Conservation (phyloP, 2,329 filamentous ascomycete species). For the Xylaria sp. region DNA sequence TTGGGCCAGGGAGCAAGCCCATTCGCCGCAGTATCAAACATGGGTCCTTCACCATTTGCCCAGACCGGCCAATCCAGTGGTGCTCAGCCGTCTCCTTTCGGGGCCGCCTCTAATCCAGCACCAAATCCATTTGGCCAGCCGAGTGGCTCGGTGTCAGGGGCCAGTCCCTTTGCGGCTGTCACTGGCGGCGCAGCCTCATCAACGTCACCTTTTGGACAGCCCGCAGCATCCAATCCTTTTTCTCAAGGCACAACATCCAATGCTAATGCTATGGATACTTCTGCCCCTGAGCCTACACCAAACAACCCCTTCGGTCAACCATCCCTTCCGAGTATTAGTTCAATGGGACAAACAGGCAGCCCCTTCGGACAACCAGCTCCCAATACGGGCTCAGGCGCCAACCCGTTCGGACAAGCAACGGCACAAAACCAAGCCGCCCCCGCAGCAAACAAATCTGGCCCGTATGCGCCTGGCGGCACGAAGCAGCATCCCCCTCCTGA, state of each 20-base stretch:
- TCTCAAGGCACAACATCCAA: conserved; percentile 32
- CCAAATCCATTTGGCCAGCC: conserved; percentile 23
- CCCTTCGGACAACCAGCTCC: conserved; percentile 41
- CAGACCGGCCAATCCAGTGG: conserved; percentile 44
- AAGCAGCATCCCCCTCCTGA: conserved; percentile 52
- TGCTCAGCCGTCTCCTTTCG: conserved; percentile 45
- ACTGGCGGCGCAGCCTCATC: conserved; percentile 33
- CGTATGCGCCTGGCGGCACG: conserved; percentile 52
- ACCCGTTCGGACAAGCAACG: conserved; percentile 37
- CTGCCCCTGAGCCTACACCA: conserved; percentile 30
- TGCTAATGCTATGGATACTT: conserved; percentile 39
- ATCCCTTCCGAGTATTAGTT: conserved; percentile 4
- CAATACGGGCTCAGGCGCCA: conserved; percentile 19
- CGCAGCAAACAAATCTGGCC: conserved; percentile 33
- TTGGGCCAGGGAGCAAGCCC: conserved; percentile 40
- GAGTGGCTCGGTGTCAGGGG: background rate
- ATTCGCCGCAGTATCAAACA: conserved; percentile 32
- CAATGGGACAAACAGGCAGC: conserved; percentile 26
- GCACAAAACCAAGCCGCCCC: conserved; percentile 13
- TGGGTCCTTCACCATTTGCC: conserved; percentile 40
- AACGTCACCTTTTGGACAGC: conserved; percentile 41
- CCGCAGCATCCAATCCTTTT: conserved; percentile 41
- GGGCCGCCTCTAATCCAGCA: conserved; percentile 22
- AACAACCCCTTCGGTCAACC: conserved; percentile 39
- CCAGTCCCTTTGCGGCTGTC: conserved; percentile 41